Conservation (phyloP, 345 rosid species). For the Brassica cretica region DNA sequence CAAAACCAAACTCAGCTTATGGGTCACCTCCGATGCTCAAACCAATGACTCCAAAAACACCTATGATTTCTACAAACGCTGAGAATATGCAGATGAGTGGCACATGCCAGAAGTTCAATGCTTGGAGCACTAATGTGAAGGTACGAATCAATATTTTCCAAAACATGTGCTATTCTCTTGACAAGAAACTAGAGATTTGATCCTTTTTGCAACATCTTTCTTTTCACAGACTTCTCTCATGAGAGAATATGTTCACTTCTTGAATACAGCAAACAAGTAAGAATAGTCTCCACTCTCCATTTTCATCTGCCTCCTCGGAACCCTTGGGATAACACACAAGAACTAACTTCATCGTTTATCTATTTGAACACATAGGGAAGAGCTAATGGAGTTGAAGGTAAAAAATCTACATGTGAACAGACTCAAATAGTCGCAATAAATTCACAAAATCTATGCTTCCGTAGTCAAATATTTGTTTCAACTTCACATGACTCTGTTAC, state of each 20-base stretch:
- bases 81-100: slow-evolving; percentile 34
- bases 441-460: not conserved
- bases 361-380: slow-evolving; percentile 55
- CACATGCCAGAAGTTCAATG: slow-evolving; percentile 59
- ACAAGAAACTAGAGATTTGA: slow-evolving; percentile 5
- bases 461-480: not conserved
- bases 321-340: not conserved
- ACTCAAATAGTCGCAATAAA: not conserved
- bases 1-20: slow-evolving; percentile 27
- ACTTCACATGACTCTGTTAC: not conserved
- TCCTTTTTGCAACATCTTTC: not conserved
- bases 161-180: not conserved
- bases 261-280: slow-evolving; percentile 79
- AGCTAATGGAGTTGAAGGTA: slow-evolving; percentile 57
- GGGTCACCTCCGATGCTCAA: slow-evolving; percentile 17
- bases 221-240: slow-evolving; percentile 58
- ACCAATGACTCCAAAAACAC: slow-evolving; percentile 57
- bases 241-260: slow-evolving; percentile 61
- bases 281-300: not conserved
- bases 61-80: slow-evolving; percentile 24
- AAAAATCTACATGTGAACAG: not conserved
- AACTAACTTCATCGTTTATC: slow-evolving; percentile 26
- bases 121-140: slow-evolving; percentile 61
- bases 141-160: slow-evolving; percentile 37
- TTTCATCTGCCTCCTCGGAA: not conserved